Base-by-base conservation (phyloP, 2,329 filamentous ascomycete species). In the Alternaria longipes region DNA sequence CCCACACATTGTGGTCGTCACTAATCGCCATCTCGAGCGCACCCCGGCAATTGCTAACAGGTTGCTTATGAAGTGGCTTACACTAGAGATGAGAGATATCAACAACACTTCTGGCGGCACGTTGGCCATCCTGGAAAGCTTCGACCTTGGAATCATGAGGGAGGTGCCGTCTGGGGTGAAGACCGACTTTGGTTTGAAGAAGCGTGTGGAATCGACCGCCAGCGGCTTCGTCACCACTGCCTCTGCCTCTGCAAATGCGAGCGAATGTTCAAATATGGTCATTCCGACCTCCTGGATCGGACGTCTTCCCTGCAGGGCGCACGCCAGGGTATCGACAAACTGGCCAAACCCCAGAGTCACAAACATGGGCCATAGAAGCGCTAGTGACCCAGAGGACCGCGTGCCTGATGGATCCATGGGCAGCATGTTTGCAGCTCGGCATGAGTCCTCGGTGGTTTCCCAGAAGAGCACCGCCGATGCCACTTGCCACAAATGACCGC, bases 161-260 rank as follows among this genome's bases (percentile, higher is more conserved):
- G 82, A 79, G 12, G 81, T 78, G 45, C 85, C 83, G 55, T 85
- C 76, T 20, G 80, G 81, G 1, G 83, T 72, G 44, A 75, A 73
- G 5, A 77, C 65, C n/a, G 73, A 67, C 44, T 72, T 75, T 2
- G 75, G 69, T 30, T 78, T 83, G 51, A 70, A 71, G 54, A 85
- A 74, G 65, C 82, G 73, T 24, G 85, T 83, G 71, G 91, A 90
- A 0, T 90, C 88, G 78, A 93, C 87, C 12, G 90, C 90, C 14
- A 97, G 86, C 52, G 93, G 91, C 66, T 90, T 91, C 69, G 89
- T 90, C 46, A 97, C 89, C 65, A 94, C 91, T 30, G 92, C 90
- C 77, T 99, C 95, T 8, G 94, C 94, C 79, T 99, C 95, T 11
- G 94, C 93, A 80, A 98, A 99, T 3, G 94, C 94, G 8, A 99